Percentiles rank a stretch among this genome's conserved stretches.
Conservation (phyloP, 208 protist species). For the Novymonas esmeraldas region DNA sequence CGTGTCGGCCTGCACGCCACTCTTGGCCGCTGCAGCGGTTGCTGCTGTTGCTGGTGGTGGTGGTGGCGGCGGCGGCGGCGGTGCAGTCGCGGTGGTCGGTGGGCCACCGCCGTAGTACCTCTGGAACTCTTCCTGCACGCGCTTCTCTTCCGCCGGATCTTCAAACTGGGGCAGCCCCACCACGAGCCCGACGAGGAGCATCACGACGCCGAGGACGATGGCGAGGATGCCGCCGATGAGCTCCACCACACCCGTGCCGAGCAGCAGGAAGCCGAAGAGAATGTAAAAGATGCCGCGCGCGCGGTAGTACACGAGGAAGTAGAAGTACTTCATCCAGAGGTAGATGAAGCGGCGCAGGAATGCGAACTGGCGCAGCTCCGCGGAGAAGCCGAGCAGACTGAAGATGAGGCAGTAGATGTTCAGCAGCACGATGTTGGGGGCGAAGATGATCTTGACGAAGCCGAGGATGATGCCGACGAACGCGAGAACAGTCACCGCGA, state of each 20-base stretch:
- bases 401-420: slow-evolving; percentile 76
- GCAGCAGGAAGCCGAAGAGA: slow-evolving; percentile 66
- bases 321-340: slow-evolving; percentile 71
- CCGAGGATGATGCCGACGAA: slow-evolving; percentile 47
- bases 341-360: slow-evolving; percentile 56
- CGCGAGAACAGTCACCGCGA: slow-evolving; percentile 36
- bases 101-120: slow-evolving; percentile 20
- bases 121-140: slow-evolving; percentile 35
- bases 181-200: slow-evolving; percentile 58
- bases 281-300: slow-evolving; percentile 75
- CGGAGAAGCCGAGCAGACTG: slow-evolving; percentile 60
- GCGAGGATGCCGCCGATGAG: slow-evolving; percentile 48
- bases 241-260: slow-evolving; percentile 39
- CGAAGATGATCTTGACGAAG: slow-evolving; percentile 37
- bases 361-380: slow-evolving; percentile 71
- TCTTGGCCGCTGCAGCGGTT: background rate
- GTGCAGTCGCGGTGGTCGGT: slow-evolving; percentile 4
- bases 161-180: slow-evolving; percentile 58
- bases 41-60: too few species aligned
- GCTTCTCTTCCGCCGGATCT: slow-evolving; percentile 44
- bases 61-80: background rate
- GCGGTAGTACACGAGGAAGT: slow-evolving; percentile 74
- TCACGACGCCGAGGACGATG: slow-evolving; percentile 56
- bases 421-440: slow-evolving; percentile 28
- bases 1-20: slow-evolving; percentile 1